Evolutionary conservation across 805 yeast genomes (phyloP), one percentile per base, ranked within the genome.

Genomic region (Candida montana): DNA sequence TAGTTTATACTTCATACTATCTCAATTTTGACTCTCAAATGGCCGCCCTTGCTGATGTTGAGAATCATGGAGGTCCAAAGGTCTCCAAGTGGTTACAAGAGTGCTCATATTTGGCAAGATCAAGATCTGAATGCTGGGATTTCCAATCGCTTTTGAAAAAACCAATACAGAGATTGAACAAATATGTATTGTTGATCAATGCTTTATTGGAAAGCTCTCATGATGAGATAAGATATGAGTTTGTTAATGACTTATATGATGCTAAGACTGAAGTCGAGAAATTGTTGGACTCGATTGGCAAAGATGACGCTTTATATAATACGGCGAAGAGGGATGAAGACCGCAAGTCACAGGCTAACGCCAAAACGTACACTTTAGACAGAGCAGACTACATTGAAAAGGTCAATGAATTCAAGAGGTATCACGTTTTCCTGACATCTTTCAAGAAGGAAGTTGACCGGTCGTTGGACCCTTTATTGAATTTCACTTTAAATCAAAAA

Each of bases 1-100:
- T 65, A 3, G 59, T 65, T 0, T 68, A 66, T 39, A 23, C 49
- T 4, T 59, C 61, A 5, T 68, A 67, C 45, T 54, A 55, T 17
- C 50, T 53, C 3, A 55, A 58, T 9, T 64, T 64, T 40, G 40
- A 51, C 19, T 45, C 51, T 23, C 72, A 65, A 41, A 45, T 60
- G 37, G 48, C 49, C 5, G 47, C 61, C 12, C 45, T 65, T 8
- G 40, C 47, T 2, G 36, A 41, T 3, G 46, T 61, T 30, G 39
- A 47, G 18, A 31, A 38, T 7, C 34, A 31, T 29, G 46, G 33
- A 40, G 57, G 37, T 13, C 55, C 57, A 4, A 51, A 23, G 49
- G 56, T 55, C 35, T 46, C 21, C 31, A 49, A 59, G 35, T 68
- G 73, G 73, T 47, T 61, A 12, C 58, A 57, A 18, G 51, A 53